These are phyloP conservation scores for Zymoseptoria passerinii DNA, from an alignment of 2,329 filamentous ascomycete genomes.

Conservation along the genomic window DNA sequence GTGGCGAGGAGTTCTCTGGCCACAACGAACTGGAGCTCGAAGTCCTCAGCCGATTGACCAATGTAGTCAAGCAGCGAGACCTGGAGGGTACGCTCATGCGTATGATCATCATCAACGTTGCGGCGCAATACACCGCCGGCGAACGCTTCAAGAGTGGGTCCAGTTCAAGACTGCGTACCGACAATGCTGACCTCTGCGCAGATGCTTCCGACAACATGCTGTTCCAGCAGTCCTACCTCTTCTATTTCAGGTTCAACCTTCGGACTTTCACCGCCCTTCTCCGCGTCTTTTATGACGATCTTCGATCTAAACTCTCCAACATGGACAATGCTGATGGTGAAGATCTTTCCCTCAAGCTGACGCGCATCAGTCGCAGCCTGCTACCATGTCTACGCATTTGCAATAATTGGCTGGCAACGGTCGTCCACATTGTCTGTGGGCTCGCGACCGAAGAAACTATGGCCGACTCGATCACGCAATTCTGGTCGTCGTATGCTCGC, in stretches of 20 bases:
- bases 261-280: conserved; percentile 67
- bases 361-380: conserved; percentile 38
- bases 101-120: conserved; percentile 77
- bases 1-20: conserved; percentile 63
- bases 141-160: conserved; percentile 50
- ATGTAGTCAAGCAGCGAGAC: conserved; percentile 61
- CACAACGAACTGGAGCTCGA: conserved; percentile 79
- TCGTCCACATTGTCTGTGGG: conserved; percentile 46
- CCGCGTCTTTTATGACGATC: conserved; percentile 59
- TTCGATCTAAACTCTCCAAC: conserved; percentile 41
- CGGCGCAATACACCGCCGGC: conserved; percentile 66
- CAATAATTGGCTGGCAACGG: conserved; percentile 57
- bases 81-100: conserved; percentile 62
- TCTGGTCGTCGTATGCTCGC: conserved; percentile 60
- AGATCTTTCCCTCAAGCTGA: conserved; percentile 21
- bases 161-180: background rate
- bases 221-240: conserved; percentile 42
- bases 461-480: conserved; percentile 49
- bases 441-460: conserved; percentile 47
- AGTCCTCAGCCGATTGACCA: conserved; percentile 67
- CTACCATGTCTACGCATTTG: conserved; percentile 59
- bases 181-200: background rate
- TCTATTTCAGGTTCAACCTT: conserved; percentile 68
- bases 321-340: conserved; percentile 42
- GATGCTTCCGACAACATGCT: conserved; percentile 18